A percentile compares a stretch with the other conserved stretches of the same genome.
Conservation (phyloP, 805 yeast genomes). For the Helenozyma rhizophorensis region DNA sequence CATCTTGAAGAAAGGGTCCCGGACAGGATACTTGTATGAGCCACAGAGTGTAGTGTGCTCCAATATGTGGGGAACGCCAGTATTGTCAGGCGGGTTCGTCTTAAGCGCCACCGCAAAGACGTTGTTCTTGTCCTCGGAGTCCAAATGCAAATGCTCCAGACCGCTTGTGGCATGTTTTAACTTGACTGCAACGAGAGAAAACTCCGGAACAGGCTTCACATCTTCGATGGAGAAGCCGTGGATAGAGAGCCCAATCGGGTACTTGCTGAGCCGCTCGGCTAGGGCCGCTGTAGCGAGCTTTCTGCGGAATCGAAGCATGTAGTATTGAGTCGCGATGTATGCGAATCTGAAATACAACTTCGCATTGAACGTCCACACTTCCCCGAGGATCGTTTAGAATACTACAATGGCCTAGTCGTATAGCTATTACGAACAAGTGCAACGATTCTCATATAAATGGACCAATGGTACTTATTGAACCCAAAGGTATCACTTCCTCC, state of each 20-base stretch:
- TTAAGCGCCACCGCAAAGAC: constrained; percentile 88
- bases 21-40: constrained; percentile 81
- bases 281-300: constrained; percentile 1
- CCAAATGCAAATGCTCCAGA: constrained; percentile 80
- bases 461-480: too few relatives aligned
- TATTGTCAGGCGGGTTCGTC: constrained; percentile 91
- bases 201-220: constrained; percentile 72
- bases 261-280: constrained; percentile 27
- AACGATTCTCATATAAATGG: too few relatives aligned
- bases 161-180: constrained; percentile 67
- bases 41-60: constrained; percentile 98
- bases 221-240: constrained; percentile 67
- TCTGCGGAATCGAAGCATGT: too few relatives aligned
- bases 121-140: constrained; percentile 68
- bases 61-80: constrained; percentile 93
- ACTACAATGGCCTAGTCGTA: too few relatives aligned
- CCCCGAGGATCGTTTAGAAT: neutral
- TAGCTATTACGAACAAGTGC: too few relatives aligned
- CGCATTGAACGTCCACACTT: neutral
- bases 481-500: too few relatives aligned
- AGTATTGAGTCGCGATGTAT: too few relatives aligned
- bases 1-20: constrained; percentile 98
- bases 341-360: neutral
- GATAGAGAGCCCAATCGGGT: constrained; percentile 57
- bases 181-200: constrained; percentile 74